phyloP scores from a whole-genome alignment of 2,329 filamentous ascomycete species.

The Ascochyta viciae-villosae region DNA sequence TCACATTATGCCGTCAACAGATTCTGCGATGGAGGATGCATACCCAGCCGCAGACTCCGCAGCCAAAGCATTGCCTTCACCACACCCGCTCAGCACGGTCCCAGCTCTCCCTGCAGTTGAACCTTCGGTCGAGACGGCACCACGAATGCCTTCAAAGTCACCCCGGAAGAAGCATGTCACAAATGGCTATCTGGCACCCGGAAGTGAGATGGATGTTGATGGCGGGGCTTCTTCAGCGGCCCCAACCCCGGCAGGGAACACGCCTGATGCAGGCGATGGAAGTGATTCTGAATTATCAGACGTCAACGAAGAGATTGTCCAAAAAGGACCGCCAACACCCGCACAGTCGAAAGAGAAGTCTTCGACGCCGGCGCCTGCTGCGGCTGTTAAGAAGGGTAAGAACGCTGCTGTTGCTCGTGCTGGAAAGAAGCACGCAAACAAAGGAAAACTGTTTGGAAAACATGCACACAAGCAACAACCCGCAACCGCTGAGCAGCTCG shows the following conservation, averaged over 20 bases:
- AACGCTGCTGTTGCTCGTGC: conserved; percentile 34
- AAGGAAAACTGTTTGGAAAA: conserved; percentile 40
- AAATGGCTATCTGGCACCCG: conserved; percentile 29
- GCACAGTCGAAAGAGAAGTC: conserved; percentile 34
- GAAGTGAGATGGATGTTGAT: conserved; percentile 29
- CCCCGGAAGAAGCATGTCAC: conserved; percentile 38
- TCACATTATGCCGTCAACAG: conserved; percentile 3
- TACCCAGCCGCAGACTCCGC: conserved; percentile 21
- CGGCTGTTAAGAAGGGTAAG: conserved; percentile 38
- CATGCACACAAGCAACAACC: conserved; percentile 39
- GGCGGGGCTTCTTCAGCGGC: conserved; percentile 36
- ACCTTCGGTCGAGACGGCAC: conserved; percentile 34
- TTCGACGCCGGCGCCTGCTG: conserved; percentile 22
- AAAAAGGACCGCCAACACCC: conserved; percentile 43
- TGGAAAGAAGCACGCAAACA: conserved; percentile 43
- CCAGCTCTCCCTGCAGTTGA: conserved; percentile 35
- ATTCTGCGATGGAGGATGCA: conserved; percentile 27
- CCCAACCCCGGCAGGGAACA: conserved; percentile 36
- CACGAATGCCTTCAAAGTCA: conserved; percentile 41
- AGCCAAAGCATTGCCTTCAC: conserved; percentile 14
- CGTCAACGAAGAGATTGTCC: conserved; percentile 48
- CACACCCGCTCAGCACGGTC: conserved; percentile 39
- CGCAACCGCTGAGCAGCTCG: conserved; percentile 35
- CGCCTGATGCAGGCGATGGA: conserved; percentile 35
- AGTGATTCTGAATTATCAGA: conserved; percentile 49